phyloP scores from a whole-genome alignment of 169 alveolate genomes.

The Plasmodium falciparum region DNA sequence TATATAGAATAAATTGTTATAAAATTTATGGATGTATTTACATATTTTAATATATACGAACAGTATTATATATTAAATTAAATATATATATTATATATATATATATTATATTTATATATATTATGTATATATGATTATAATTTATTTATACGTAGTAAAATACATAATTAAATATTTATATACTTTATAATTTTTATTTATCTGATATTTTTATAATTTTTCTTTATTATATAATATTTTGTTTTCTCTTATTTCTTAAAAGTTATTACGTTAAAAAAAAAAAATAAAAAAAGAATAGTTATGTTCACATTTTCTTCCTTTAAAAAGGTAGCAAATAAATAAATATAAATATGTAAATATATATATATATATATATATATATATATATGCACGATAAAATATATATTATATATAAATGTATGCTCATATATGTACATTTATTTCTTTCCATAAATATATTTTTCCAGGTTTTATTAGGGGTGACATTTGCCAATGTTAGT shows the following conservation, averaged over 20 bases:
- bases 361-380: not conserved
- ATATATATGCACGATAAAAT: not conserved
- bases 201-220: not conserved
- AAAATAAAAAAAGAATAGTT: not conserved
- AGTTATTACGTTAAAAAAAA: not conserved
- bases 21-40: not conserved
- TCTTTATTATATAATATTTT: constrained; percentile 2
- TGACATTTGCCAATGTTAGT: constrained; percentile 67
- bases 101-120: not conserved
- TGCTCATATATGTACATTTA: not conserved
- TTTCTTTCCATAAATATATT: too few species aligned
- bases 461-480: constrained; percentile 69
- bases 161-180: not conserved
- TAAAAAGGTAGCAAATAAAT: constrained; percentile 63
- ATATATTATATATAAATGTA: not conserved
- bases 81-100: not conserved
- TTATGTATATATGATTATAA: not conserved
- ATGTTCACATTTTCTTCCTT: constrained; percentile 74
- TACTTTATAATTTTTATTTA: not conserved
- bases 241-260: not conserved
- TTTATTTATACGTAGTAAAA: not conserved
- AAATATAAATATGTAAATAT: not conserved
- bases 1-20: not conserved
- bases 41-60: not conserved
- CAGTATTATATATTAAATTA: not conserved